Base-by-base conservation (phyloP, 1,284 basidiomycete species). In the Ceratobasidium sp. region DNA sequence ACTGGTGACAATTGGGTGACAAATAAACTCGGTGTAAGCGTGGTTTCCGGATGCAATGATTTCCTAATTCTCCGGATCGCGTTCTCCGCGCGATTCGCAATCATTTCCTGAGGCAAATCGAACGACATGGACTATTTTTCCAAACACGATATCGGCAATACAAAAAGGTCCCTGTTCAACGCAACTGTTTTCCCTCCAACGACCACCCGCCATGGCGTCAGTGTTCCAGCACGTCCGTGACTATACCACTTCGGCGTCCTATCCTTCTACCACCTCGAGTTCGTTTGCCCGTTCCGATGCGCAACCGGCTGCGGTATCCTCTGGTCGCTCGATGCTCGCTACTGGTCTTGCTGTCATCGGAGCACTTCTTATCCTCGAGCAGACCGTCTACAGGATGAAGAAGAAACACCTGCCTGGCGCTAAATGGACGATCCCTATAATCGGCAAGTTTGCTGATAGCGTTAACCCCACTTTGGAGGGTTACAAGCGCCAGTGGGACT, bases 361-460 rank as follows among this genome's bases (percentile, higher is more conserved):
- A 60, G 86, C 90, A 6, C 88, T 96, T 52, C 90, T 96, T 70
- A 85, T 89, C 60, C 87, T 95, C 74, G 94, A 96, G 83, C 96
- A 98, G 86, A 87, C 89, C 38, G 90, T 96, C 27, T 98, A 96
- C 85, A 88, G 96, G 55, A 89, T 89, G 83, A 97, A 97, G 87
- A 97, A 98, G 84, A 89, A 88, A 27, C 90, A 94, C 82, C 88
- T 98, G 7, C 96, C 96, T 0, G 96, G 96, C 18, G 90, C 89
- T 78, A 88, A 85, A 83, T 98, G 95, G 95, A 97, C 96, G 23
- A 97, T 98, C 79, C 96, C 96, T 35, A 82, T 98, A 82, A 97
- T 98, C 78, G 96, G 96, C 79, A 96, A 96, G 85, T 97, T 97
- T 82, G 90, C 92, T 14, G 94, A 97, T 84, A 96, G 94, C 20